Conservation (phyloP, 2,329 filamentous ascomycete species). For the Cyphellophora attinorum region DNA sequence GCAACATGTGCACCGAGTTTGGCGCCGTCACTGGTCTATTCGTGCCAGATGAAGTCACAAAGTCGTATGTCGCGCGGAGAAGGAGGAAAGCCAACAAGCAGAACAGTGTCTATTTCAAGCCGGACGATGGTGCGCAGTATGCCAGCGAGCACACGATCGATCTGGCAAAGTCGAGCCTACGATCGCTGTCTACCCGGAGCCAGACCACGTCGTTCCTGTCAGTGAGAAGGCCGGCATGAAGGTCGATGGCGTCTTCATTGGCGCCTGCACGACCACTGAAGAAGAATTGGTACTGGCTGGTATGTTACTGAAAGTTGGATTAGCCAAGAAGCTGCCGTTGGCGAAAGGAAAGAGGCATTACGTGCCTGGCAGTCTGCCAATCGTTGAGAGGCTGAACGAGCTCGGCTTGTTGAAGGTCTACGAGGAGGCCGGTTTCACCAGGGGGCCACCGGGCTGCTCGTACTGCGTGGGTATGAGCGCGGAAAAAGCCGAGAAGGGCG, state of each 20-base stretch:
- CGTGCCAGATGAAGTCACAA: constrained; percentile 28
- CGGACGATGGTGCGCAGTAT: constrained; percentile 31
- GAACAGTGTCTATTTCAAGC: constrained; percentile 27
- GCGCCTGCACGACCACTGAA: constrained; percentile 38
- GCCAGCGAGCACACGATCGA: constrained; percentile 28
- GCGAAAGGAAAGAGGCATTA: constrained; percentile 29
- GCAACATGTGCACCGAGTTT: constrained; percentile 40
- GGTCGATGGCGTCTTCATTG: constrained; percentile 37
- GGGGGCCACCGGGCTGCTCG: constrained; percentile 34
- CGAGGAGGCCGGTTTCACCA: constrained; percentile 30
- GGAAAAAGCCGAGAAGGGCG: constrained; percentile 30
- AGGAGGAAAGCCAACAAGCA: constrained; percentile 25
- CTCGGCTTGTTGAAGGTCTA: constrained; percentile 30
- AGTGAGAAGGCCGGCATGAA: constrained; percentile 21
- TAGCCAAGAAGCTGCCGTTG: constrained; percentile 24
- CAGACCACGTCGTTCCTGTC: constrained; percentile 36
- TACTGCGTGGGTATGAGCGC: constrained; percentile 36
- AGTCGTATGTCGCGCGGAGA: constrained; percentile 26
- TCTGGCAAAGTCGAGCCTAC: constrained; percentile 28
- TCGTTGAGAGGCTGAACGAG: constrained; percentile 26
- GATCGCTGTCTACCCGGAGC: constrained; percentile 32
- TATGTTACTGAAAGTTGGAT: constrained; percentile 30
- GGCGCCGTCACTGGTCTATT: constrained; percentile 36
- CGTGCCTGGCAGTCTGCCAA: constrained; percentile 31
- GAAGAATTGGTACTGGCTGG: constrained; percentile 36